Conservation (phyloP, 345 rosid species). For the Camelina hispida region DNA sequence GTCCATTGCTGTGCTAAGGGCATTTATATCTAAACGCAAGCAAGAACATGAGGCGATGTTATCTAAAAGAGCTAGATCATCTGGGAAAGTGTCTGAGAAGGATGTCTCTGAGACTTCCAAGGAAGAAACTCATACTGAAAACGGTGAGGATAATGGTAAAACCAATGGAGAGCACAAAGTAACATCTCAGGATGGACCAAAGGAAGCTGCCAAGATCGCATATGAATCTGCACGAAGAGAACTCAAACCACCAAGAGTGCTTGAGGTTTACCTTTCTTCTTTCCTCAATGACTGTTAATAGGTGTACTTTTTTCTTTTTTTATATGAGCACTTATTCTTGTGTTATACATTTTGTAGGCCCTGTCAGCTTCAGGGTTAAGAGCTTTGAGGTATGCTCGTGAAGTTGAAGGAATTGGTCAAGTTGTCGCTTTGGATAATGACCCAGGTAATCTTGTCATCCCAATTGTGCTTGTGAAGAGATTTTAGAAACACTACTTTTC, state of each 20-base stretch:
- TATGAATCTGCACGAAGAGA: conserved; percentile 58
- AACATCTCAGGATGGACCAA: conserved; percentile 52
- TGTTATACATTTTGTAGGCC: conserved; percentile 58
- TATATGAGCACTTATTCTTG: conserved; percentile 12
- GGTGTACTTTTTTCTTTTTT: conserved; percentile 3
- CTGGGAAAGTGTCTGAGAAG: conserved; percentile 55
- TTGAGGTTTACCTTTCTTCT: conserved; percentile 65
- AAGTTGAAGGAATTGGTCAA: conserved; percentile 90
- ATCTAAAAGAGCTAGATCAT: conserved; percentile 66
- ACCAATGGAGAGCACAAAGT: conserved; percentile 54
- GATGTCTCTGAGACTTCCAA: conserved; percentile 46
- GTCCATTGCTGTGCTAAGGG: conserved; percentile 91
- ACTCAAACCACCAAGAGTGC: conserved; percentile 85
- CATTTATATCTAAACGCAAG: conserved; percentile 67
- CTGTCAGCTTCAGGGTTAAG: conserved; percentile 96
- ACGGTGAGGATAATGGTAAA: conserved; percentile 46
- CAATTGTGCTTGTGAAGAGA: conserved; percentile 16
- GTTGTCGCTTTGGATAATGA: conserved; percentile 98
- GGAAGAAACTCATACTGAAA: conserved; percentile 46
- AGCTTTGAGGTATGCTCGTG: conserved; percentile 93
- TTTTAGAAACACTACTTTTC: neutral
- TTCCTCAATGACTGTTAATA: conserved; percentile 21
- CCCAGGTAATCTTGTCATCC: conserved; percentile 53
- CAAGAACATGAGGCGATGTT: conserved; percentile 74
- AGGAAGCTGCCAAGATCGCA: conserved; percentile 51